Evolutionary conservation across 2,329 filamentous ascomycete species (phyloP).

Genomic region (Epichloe hybrida): DNA sequence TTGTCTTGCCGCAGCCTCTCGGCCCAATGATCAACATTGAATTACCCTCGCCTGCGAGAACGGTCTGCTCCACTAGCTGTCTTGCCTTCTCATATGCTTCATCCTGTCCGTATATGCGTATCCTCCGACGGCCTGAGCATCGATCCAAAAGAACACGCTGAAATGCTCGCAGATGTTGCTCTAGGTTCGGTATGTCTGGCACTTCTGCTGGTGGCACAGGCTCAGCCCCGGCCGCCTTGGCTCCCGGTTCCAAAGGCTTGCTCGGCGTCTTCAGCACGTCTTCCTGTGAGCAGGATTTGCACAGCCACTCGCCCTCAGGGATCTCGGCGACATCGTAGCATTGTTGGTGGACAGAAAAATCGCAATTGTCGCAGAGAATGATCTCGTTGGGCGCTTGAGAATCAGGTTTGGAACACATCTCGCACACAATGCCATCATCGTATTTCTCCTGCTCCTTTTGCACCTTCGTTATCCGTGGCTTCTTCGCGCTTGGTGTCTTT

Average conservation of each 20-base stretch:
- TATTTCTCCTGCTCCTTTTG: constrained; percentile 18
- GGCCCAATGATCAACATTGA: constrained; percentile 90
- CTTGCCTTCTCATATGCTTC: constrained; percentile 60
- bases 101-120: constrained; percentile 43
- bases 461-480: constrained; percentile 12
- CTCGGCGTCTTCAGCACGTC: constrained; percentile 22
- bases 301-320: constrained; percentile 51
- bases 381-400: constrained; percentile 48
- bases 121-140: constrained; percentile 40
- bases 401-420: constrained; percentile 42
- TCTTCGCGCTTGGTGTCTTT: constrained; percentile 19
- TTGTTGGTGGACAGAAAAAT: constrained; percentile 47
- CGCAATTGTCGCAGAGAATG: constrained; percentile 50
- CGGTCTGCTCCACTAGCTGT: constrained; percentile 73
- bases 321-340: constrained; percentile 45
- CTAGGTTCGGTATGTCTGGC: constrained; percentile 42
- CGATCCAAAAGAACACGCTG: constrained; percentile 46
- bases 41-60: constrained; percentile 84
- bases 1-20: constrained; percentile 79
- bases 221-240: constrained; percentile 10
- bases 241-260: constrained; percentile 12
- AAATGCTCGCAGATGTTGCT: constrained; percentile 36
- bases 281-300: constrained; percentile 40
- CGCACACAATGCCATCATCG: constrained; percentile 44
- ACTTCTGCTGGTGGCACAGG: constrained; percentile 15